Base-by-base conservation (phyloP, 345 rosid genomes). In the Syzygium aromaticum region DNA sequence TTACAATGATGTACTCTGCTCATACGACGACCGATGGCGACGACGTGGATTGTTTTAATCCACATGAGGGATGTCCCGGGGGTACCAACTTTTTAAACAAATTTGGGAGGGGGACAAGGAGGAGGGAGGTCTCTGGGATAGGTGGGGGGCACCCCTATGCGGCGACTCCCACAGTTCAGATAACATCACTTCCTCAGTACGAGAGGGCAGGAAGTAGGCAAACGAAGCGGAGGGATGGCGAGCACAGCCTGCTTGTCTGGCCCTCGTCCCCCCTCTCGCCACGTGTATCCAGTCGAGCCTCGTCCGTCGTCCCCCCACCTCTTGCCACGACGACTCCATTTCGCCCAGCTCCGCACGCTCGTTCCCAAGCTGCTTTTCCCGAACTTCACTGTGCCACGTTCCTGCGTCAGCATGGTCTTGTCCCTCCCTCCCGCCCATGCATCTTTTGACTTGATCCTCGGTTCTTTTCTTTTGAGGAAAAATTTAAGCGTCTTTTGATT, bases 51-150 rank as follows among this genome's bases (percentile, higher is more conserved):
- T 38, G 49, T 38, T 73, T 38, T 73, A 49, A 19, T 73, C 23
- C 3, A 1, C 2, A 5, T 4, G 38, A 33, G 38, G 38, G 49
- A 33, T 19, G 11, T 15, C 46, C 0, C 0, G 3, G 78, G 46
- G 3, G 46, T 5, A 33, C 78, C 43, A 2, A 33, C 80, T 33
- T 73, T 73, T 73, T 73, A 33, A 19, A 9, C 46, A 33, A 9
- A 73, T 19, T 33, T 33, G 38, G 38, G 38, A 33, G 38, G 38
- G 38, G 38, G 38, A 2, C 38, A 40, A 40, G 43, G 46, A 5
- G 5, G 25, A 10, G 27, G 82, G 8, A 16, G 43, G 22, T 0
- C 40, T 8, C 1, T 30, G 11, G n/a, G 27, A 14, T 21, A 19
- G 11, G 43, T 17, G 78, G 82, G 80, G 82, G 49, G 3, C 25